Percentiles rank a stretch among this genome's conserved stretches.
These are phyloP conservation scores for Crucibulum laeve DNA, from an alignment of 768 basidiomycete genomes.

Conservation along the genomic window DNA sequence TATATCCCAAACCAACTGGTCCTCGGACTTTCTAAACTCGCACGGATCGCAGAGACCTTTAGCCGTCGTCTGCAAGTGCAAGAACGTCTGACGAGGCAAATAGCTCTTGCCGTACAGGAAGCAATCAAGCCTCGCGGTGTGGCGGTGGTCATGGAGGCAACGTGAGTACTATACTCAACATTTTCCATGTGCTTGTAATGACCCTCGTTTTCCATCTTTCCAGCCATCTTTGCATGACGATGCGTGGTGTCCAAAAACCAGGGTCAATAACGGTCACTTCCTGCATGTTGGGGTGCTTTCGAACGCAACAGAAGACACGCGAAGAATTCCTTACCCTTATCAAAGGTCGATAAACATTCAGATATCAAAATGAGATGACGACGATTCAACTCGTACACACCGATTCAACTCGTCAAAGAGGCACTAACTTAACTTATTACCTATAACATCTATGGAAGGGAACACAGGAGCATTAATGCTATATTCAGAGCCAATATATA, in stretches of 20 bases:
- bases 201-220: slow-evolving; percentile 3
- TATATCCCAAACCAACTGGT: slow-evolving; percentile 97
- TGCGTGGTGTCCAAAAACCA: slow-evolving; percentile 99
- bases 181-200: neutral
- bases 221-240: slow-evolving; percentile 98
- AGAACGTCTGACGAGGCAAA: slow-evolving; percentile 95
- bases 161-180: slow-evolving; percentile 51
- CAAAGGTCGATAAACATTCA: slow-evolving; percentile 46
- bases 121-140: slow-evolving; percentile 97
- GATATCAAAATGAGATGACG: neutral
- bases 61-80: slow-evolving; percentile 94
- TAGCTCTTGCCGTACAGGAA: slow-evolving; percentile 96
- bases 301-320: slow-evolving; percentile 96
- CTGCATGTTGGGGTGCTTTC: slow-evolving; percentile 98
- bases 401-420: slow-evolving; percentile 6
- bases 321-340: slow-evolving; percentile 94
- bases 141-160: slow-evolving; percentile 98
- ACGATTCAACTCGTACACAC: slow-evolving; percentile 24
- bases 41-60: slow-evolving; percentile 96
- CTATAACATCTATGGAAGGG: slow-evolving; percentile 1
- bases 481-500: slow-evolving; percentile 5
- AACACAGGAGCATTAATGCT: slow-evolving; percentile 7
- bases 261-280: slow-evolving; percentile 93
- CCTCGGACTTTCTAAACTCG: slow-evolving; percentile 92
- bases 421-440: slow-evolving; percentile 7